Base-by-base conservation (phyloP, 805 yeast species). In the Ogataea methylovora region DNA sequence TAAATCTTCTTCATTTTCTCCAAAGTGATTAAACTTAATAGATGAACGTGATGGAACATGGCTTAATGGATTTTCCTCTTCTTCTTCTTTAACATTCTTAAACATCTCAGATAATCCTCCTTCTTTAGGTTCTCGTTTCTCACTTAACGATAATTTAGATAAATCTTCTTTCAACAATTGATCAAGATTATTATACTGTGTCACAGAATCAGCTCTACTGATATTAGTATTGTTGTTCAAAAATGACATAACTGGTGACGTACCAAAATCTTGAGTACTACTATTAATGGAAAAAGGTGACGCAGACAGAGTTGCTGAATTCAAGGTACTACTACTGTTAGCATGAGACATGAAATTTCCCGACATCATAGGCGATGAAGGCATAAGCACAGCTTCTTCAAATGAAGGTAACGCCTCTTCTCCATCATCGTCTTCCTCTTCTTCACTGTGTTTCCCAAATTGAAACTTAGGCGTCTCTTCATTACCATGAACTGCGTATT, bases 341-440 rank as follows among this genome's bases (percentile, higher is more conserved):
- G 33, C 14, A 10, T n/a, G 19, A 6, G 30, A 18, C 12, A 30
- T 11, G 3, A 46, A 41, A 10, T 52, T 27, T 1, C 33, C 33
- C 3, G 33, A 15, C 47, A 57, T 54, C 51, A 42, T 48, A 11
- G 76, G 73, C 0, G 81, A 72, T 0, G 69, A 58, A 5, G 72
- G 69, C 14, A 47, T 54, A 9, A 67, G 52, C n/a, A 61, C 62
- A 0, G 84, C 86, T 45, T 79, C 79, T 46, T 79, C 83, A 52
- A 79, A 79, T 0, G 79, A 62, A 0, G 87, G 87, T 18, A 75
- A 60, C 14, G 49, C 56, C 23, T 61, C 61, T 1, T 35, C 36
- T 6, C 13, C 14, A 24, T 24, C 57, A 50, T 9, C 56, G 58
- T 34, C 48, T 45, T 22, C 63, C 60, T 4, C 55, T 37, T 8